Evolutionary conservation across 2,329 filamentous ascomycete genomes (phyloP).

Genomic region (Parafenestella ontariensis): DNA sequence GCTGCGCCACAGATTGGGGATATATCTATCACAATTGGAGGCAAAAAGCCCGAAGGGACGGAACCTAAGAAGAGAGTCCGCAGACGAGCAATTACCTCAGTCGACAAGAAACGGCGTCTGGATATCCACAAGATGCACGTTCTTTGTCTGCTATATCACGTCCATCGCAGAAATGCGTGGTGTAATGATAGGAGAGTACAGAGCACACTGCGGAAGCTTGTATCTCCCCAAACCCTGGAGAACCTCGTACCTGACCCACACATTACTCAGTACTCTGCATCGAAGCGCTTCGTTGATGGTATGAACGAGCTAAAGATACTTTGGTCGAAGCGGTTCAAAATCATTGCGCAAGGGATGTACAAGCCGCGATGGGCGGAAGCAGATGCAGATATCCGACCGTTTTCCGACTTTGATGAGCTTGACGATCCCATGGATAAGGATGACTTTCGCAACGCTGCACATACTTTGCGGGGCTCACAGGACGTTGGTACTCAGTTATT

Average conservation of each 20-base stretch:
- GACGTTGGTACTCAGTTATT: slow-evolving; percentile 91
- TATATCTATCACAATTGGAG: slow-evolving; percentile 52
- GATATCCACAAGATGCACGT: slow-evolving; percentile 88
- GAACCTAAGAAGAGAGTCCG: slow-evolving; percentile 47
- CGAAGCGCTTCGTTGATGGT: slow-evolving; percentile 79
- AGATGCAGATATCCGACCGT: slow-evolving; percentile 63
- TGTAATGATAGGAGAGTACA: slow-evolving; percentile 81
- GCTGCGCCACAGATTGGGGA: slow-evolving; percentile 46
- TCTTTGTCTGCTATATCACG: slow-evolving; percentile 80
- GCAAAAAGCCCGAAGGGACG: slow-evolving; percentile 35
- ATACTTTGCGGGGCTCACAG: slow-evolving; percentile 76
- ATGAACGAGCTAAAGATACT: slow-evolving; percentile 71
- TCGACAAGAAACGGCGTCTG: slow-evolving; percentile 68
- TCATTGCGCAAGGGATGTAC: slow-evolving; percentile 63
- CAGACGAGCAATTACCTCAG: slow-evolving; percentile 61
- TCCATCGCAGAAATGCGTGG: slow-evolving; percentile 81
- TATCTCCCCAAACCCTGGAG: slow-evolving; percentile 69
- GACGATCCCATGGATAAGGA: slow-evolving; percentile 72
- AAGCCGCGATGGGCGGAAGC: slow-evolving; percentile 73
- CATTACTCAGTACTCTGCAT: slow-evolving; percentile 75
- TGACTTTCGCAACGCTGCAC: slow-evolving; percentile 77
- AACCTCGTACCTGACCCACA: slow-evolving; percentile 73
- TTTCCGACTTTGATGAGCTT: slow-evolving; percentile 62
- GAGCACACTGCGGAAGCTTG: slow-evolving; percentile 57
- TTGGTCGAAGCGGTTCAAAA: slow-evolving; percentile 73